These are phyloP conservation scores for Microbotryum lychnidis-dioicae DNA, from an alignment of 1,284 basidiomycete genomes.

Conservation along the genomic window DNA sequence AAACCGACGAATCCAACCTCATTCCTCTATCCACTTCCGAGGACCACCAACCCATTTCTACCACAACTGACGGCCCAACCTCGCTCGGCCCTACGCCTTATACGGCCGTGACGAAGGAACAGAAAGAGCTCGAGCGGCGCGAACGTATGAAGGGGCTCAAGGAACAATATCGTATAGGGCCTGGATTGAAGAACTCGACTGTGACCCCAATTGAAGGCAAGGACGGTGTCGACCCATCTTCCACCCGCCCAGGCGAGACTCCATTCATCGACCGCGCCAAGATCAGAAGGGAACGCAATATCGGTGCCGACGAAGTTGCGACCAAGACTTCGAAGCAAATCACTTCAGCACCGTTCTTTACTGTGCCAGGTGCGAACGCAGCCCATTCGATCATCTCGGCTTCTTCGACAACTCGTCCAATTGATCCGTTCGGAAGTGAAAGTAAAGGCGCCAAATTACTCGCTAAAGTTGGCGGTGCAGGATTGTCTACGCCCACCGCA, in stretches of 20 bases:
- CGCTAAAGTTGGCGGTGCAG: conserved; percentile 6
- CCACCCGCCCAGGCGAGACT: too few relatives aligned
- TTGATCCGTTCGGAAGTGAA: conserved; percentile 16
- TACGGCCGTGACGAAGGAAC: conserved; percentile 17
- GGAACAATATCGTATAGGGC: conserved; percentile 4
- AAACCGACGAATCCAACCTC: conserved; percentile 25
- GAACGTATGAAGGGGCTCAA: conserved; percentile 13
- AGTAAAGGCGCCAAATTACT: conserved; percentile 20
- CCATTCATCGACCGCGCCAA: conserved; percentile 23
- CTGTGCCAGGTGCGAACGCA: conserved; percentile 11
- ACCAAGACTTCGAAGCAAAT: not conserved
- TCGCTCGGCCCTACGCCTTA: not conserved
- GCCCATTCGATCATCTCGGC: not conserved
- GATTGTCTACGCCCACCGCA: not conserved
- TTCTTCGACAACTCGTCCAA: not conserved
- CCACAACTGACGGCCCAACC: not conserved
- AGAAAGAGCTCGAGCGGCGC: conserved; percentile 25
- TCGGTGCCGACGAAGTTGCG: not conserved
- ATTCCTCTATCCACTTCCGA: conserved; percentile 17
- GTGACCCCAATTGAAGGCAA: not conserved
- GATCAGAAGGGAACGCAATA: conserved; percentile 14
- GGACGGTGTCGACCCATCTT: too few relatives aligned
- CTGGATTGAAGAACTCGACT: conserved; percentile 1
- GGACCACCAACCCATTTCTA: not conserved
- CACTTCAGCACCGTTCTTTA: conserved; percentile 10